A percentile compares a stretch with the other conserved stretches of the same genome.
Evolutionary conservation across 768 basidiomycete genomes (phyloP).

Genomic region (Russula olivacea): DNA sequence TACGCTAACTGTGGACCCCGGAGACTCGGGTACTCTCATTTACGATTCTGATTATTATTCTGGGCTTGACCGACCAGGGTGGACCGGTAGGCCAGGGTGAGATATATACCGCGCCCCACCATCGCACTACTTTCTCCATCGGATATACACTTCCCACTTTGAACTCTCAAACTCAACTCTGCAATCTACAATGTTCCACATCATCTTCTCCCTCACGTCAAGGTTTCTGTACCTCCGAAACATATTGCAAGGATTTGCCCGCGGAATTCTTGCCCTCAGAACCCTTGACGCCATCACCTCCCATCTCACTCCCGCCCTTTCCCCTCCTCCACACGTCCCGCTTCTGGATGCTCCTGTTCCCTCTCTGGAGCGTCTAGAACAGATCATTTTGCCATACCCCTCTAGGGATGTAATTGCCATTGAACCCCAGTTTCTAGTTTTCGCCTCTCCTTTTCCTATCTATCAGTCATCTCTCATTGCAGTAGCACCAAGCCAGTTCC

Average conservation of each 20-base stretch:
- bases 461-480: slow-evolving; percentile 12
- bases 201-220: slow-evolving; percentile 5
- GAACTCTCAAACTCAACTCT: not conserved
- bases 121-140: not conserved
- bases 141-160: not conserved
- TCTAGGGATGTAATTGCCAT: not conserved
- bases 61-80: not conserved
- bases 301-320: not conserved
- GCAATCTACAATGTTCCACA: slow-evolving; percentile 8
- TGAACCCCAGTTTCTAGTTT: not conserved
- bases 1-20: no score
- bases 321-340: not conserved
- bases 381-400: not conserved
- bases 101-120: not conserved
- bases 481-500: not conserved
- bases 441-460: not conserved
- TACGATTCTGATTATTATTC: no score
- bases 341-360: not conserved
- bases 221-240: slow-evolving; percentile 14
- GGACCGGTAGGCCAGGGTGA: no score
- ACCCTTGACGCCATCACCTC: not conserved
- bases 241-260: slow-evolving; percentile 8
- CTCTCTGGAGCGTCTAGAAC: not conserved
- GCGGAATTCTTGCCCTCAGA: slow-evolving; percentile 10
- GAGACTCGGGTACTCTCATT: no score